A percentile compares a stretch with the other conserved stretches of the same genome.
Evolutionary conservation across 75 land plant genomes (phyloP).

Genomic region (Isoetes taiwanensis): DNA sequence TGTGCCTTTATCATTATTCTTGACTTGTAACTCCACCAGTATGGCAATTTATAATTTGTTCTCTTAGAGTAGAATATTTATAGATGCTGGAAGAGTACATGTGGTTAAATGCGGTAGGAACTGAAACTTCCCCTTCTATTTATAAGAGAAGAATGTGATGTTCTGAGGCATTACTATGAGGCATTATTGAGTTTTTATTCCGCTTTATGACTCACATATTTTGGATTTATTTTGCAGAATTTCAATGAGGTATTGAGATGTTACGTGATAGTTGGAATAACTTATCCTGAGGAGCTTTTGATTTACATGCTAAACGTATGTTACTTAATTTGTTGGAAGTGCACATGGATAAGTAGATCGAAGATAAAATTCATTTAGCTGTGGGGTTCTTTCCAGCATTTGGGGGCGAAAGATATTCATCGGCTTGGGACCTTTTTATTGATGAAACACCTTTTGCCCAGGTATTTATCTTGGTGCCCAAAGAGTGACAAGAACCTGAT

Average conservation of each 20-base stretch:
- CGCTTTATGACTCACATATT: too few species aligned
- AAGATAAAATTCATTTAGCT: neutral
- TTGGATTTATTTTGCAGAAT: slow-evolving; percentile 37
- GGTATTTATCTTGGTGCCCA: slow-evolving; percentile 28
- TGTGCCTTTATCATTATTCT: too few species aligned
- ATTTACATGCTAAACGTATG: slow-evolving; percentile 58
- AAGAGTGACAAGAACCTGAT: neutral
- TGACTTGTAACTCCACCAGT: too few species aligned
- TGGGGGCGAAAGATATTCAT: slow-evolving; percentile 44
- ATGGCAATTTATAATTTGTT: too few species aligned
- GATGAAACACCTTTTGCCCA: slow-evolving; percentile 81
- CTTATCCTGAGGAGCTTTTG: slow-evolving; percentile 76
- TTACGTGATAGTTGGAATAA: slow-evolving; percentile 72
- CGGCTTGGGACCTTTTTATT: slow-evolving; percentile 65
- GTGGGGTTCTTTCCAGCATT: slow-evolving; percentile 31
- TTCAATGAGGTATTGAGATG: slow-evolving; percentile 85
- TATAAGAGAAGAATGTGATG: too few species aligned
- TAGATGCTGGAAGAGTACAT: too few species aligned
- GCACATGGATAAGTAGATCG: neutral
- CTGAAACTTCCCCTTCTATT: too few species aligned
- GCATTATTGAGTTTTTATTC: too few species aligned
- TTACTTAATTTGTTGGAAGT: neutral
- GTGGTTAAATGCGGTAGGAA: too few species aligned
- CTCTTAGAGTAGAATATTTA: too few species aligned
- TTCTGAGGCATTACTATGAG: too few species aligned